Evolutionary conservation across 2,329 filamentous ascomycete species (phyloP).

Genomic region (Hyphodiscus sp.): DNA sequence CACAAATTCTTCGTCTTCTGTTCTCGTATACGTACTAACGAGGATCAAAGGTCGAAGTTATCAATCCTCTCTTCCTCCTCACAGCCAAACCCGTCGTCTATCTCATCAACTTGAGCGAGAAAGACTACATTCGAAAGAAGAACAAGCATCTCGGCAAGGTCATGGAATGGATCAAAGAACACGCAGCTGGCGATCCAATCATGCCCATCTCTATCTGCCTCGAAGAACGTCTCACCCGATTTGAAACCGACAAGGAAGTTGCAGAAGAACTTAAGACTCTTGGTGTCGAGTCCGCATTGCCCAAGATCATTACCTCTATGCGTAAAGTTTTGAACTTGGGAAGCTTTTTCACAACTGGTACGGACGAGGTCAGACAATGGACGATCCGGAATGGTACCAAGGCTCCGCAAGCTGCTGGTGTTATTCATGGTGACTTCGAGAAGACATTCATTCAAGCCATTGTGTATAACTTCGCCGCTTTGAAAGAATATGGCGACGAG

Average conservation of each 20-base stretch:
- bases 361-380: slow-evolving; percentile 98
- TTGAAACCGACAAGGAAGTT: slow-evolving; percentile 70
- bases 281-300: slow-evolving; percentile 79
- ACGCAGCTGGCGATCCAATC: slow-evolving; percentile 81
- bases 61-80: slow-evolving; percentile 92
- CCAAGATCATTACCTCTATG: slow-evolving; percentile 91
- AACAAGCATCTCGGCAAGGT: slow-evolving; percentile 97
- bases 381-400: slow-evolving; percentile 94
- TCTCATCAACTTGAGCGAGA: slow-evolving; percentile 94
- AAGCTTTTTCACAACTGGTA: slow-evolving; percentile 94
- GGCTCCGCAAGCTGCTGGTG: slow-evolving; percentile 94
- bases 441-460: slow-evolving; percentile 98
- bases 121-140: slow-evolving; percentile 96
- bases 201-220: slow-evolving; percentile 90
- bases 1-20: slow-evolving; percentile 19
- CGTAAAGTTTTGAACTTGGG: slow-evolving; percentile 82
- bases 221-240: slow-evolving; percentile 82
- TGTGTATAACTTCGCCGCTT: slow-evolving; percentile 78
- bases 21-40: slow-evolving; percentile 17
- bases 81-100: slow-evolving; percentile 96
- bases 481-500: slow-evolving; percentile 88
- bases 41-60: slow-evolving; percentile 73
- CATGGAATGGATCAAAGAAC: slow-evolving; percentile 89
- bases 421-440: slow-evolving; percentile 97
- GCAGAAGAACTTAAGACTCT: slow-evolving; percentile 84